Evolutionary conservation across 2,329 filamentous ascomycete species (phyloP), one percentile per base, ranked within the genome.

Genomic region (Colletotrichum sp.): DNA sequence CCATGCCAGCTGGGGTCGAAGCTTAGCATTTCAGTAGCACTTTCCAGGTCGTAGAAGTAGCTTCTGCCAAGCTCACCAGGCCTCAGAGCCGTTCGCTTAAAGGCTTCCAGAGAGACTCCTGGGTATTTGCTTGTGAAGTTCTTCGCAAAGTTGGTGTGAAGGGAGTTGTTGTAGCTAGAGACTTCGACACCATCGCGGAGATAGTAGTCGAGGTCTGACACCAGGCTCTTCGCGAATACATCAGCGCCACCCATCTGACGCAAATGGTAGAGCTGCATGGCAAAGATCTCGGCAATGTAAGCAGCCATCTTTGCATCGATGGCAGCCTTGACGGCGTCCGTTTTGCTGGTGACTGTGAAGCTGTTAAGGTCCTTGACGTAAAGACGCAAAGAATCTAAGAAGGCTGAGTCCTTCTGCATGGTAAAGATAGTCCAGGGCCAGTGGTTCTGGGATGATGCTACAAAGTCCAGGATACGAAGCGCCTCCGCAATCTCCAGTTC

Each of bases 381-480:
- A 6, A 90, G 88, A 21, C 94, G 90, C 21, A 98, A 89, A 71
- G 92, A 91, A 57, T 92, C 88, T 72, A 98, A 90, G 80, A 98
- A 96, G 1, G 88, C 87, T 1, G 91, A 89, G 80, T 98, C 94
- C 75, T 93, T 93, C 77, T 94, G 92, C 43, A 98, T 87, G 52
- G 94, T 93, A 72, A 95, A 93, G 72, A 98, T 96, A 2, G 95
- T 96, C 95, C 96, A 98, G 2, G 96, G 94, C 96, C 96, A 99
- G 82, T 96, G 95, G 83, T 98, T 97, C 82, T 98, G 96, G 6
- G 96, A 95, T 4, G 94, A 92, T 4, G 95, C 93, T 48, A 98
- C 92, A 82, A 99, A 99, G 80, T 96, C 93, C 18, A 99, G 88
- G 79, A 98, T 92, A 1, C 94, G 92, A 26, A 96, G 87, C 6